Evolutionary conservation across 441 rosid genomes (phyloP).

Genomic region (Croton setiger): DNA sequence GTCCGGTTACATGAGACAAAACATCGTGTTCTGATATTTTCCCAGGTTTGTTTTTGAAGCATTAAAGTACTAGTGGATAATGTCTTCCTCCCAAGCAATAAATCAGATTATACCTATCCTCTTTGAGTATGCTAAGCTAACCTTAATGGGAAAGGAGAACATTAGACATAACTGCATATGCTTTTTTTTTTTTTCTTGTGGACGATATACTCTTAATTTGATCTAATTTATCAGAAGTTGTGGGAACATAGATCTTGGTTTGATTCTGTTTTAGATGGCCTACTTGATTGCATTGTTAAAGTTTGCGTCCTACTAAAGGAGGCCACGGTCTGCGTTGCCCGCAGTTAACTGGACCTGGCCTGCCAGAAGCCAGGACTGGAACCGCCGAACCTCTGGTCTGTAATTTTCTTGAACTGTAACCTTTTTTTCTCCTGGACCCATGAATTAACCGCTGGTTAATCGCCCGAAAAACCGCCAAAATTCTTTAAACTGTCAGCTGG

Average conservation of each 20-base stretch:
- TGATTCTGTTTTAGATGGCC: too few species aligned
- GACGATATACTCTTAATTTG: neutral
- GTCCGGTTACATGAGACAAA: constrained; percentile 91
- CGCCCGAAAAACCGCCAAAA: too few species aligned
- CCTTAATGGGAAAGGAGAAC: neutral
- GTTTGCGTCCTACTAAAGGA: neutral
- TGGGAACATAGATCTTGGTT: neutral
- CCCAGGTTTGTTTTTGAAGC: constrained; percentile 66
- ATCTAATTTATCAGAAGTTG: neutral
- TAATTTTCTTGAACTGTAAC: too few species aligned
- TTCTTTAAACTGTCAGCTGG: too few species aligned
- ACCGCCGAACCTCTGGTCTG: too few species aligned
- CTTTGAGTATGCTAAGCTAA: neutral
- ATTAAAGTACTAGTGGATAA: neutral
- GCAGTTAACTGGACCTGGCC: too few species aligned
- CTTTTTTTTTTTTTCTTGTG: neutral
- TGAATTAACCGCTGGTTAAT: too few species aligned
- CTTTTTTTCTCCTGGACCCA: too few species aligned
- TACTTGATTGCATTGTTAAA: neutral
- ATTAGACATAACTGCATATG: neutral
- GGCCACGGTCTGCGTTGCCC: too few species aligned
- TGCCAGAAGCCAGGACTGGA: too few species aligned
- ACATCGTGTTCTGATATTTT: constrained; percentile 95
- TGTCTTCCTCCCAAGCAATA: neutral
- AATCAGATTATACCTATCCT: constrained; percentile 8